phyloP scores from a whole-genome alignment of 2,329 filamentous ascomycete species.

The Arthrinium puccinioides region DNA sequence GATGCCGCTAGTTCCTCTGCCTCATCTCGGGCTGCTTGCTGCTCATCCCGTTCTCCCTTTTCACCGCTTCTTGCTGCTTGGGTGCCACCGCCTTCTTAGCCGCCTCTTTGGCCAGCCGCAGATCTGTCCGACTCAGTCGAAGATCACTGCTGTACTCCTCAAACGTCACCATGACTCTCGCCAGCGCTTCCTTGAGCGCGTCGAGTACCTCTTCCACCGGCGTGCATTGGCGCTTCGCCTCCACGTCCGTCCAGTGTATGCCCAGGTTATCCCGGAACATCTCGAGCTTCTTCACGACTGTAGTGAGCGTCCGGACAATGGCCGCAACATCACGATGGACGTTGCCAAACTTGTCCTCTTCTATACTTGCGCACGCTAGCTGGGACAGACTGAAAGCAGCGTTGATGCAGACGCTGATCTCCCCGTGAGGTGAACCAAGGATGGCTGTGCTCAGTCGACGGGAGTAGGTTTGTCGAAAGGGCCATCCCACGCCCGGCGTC shows the following conservation, averaged over 20 bases:
- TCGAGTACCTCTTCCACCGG: conserved; percentile 67
- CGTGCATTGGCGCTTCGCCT: conserved; percentile 42
- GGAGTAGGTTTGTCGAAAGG: conserved; percentile 65
- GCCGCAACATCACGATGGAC: conserved; percentile 74
- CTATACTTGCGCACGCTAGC: conserved; percentile 65
- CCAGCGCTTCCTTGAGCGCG: conserved; percentile 58
- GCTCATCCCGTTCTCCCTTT: background rate
- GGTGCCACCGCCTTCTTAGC: conserved; percentile 19
- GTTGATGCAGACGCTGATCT: conserved; percentile 61
- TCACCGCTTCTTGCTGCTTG: conserved; percentile 2
- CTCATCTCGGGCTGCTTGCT: conserved; percentile 20
- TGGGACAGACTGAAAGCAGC: conserved; percentile 63
- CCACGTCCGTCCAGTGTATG: conserved; percentile 74
- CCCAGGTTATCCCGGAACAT: conserved; percentile 51
- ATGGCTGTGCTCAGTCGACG: conserved; percentile 60
- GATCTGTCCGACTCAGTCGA: conserved; percentile 61
- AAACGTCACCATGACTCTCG: conserved; percentile 62
- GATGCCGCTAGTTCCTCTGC: conserved; percentile 20
- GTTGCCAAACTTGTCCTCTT: conserved; percentile 77
- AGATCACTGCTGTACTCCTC: conserved; percentile 67
- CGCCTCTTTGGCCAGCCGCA: conserved; percentile 67
- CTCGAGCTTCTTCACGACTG: conserved; percentile 62
- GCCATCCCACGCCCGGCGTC: conserved; percentile 50
- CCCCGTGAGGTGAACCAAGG: conserved; percentile 66
- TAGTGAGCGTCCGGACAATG: conserved; percentile 67